These are phyloP conservation scores for Fusarium luffae DNA, from an alignment of 2,329 filamentous ascomycete species.

Conservation along the genomic window DNA sequence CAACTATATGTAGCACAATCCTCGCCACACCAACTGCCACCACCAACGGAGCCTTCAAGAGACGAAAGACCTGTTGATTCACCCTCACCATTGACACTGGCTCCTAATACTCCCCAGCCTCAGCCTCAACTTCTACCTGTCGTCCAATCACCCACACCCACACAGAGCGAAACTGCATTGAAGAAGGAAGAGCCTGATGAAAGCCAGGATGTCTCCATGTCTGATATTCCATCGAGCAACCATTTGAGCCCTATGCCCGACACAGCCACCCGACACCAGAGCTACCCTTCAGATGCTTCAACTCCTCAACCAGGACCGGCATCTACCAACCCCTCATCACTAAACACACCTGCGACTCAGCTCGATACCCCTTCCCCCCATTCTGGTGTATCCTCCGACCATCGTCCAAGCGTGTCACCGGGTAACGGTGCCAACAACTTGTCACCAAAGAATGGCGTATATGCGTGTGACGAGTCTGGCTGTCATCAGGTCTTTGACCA, in stretches of 20 bases:
- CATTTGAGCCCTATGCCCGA: constrained; percentile 43
- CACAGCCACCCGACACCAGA: constrained; percentile 45
- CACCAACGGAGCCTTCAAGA: constrained; percentile 17
- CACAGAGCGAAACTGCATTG: constrained; percentile 33
- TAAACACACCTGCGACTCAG: constrained; percentile 61
- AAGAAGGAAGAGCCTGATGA: constrained; percentile 39
- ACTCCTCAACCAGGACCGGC: constrained; percentile 55
- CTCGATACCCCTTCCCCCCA: constrained; percentile 56
- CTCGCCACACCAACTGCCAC: constrained; percentile 35
- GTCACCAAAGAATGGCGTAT: constrained; percentile 47
- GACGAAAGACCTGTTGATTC: constrained; percentile 39
- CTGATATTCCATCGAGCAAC: constrained; percentile 42
- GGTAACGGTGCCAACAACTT: constrained; percentile 39
- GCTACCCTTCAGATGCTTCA: constrained; percentile 55
- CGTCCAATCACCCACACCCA: constrained; percentile 46
- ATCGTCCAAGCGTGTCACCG: constrained; percentile 53
- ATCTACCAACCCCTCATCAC: constrained; percentile 55
- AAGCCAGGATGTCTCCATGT: constrained; percentile 40
- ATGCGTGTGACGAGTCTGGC: constrained; percentile 52
- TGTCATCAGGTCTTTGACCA: constrained; percentile 63
- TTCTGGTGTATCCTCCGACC: constrained; percentile 51
- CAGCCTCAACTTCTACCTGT: constrained; percentile 40
- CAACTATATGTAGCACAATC: constrained; percentile 49
- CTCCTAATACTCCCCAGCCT: constrained; percentile 34
- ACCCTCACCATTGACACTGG: constrained; percentile 44